These are phyloP conservation scores for Tephrocybe rancida DNA, from an alignment of 768 basidiomycete species.

Conservation along the genomic window DNA sequence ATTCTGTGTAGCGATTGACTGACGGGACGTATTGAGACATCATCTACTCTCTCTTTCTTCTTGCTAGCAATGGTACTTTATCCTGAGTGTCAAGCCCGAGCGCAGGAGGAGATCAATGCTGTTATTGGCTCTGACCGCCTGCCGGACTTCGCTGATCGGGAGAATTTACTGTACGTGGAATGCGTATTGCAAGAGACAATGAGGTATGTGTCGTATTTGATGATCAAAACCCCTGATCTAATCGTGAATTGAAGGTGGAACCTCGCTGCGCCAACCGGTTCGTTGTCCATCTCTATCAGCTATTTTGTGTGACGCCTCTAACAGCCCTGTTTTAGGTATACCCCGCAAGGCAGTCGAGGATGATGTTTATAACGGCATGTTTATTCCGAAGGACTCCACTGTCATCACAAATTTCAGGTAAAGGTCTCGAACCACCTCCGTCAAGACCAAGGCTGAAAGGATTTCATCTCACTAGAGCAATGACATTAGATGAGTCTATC, in stretches of 20 bases:
- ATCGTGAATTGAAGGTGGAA: too few species aligned
- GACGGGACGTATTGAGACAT: constrained; percentile 21
- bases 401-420: constrained; percentile 41
- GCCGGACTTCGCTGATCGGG: constrained; percentile 31
- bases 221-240: too few species aligned
- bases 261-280: constrained; percentile 22
- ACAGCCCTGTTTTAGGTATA: not conserved
- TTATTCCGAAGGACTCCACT: constrained; percentile 36
- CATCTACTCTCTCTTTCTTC: constrained; percentile 28
- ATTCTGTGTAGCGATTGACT: not conserved
- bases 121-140: constrained; percentile 34
- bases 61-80: constrained; percentile 39
- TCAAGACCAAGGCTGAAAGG: too few species aligned
- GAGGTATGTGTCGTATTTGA: not conserved
- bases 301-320: not conserved
- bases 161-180: constrained; percentile 35
- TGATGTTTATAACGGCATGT: not conserved
- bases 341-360: not conserved
- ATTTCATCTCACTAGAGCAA: too few species aligned
- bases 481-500: constrained; percentile 34
- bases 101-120: constrained; percentile 41
- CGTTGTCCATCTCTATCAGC: not conserved
- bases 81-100: constrained; percentile 34
- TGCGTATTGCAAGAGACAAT: constrained; percentile 30
- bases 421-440: not conserved